Evolutionary conservation across 768 basidiomycete species (phyloP).

Genomic region (Macrocybe gigantea): DNA sequence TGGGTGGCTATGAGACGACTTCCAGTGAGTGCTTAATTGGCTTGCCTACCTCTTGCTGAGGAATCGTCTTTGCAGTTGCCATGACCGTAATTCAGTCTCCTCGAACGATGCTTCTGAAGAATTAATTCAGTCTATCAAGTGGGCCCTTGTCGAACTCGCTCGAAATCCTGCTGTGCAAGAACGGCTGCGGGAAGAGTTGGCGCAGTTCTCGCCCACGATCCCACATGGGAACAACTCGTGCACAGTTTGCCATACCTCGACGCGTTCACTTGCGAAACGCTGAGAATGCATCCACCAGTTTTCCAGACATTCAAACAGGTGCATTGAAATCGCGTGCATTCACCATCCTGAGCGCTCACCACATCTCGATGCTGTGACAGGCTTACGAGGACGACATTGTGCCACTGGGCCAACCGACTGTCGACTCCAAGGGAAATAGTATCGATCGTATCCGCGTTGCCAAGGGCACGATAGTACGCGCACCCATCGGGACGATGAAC

Average conservation of each 20-base stretch:
- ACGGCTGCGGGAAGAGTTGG: slow-evolving; percentile 44
- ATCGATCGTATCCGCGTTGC: slow-evolving; percentile 37
- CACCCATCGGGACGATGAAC: slow-evolving; percentile 45
- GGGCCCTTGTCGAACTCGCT: slow-evolving; percentile 54
- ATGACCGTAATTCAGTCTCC: slow-evolving; percentile 30
- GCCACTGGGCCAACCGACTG: slow-evolving; percentile 46
- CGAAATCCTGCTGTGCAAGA: slow-evolving; percentile 37
- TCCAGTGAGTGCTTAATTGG: slow-evolving; percentile 36
- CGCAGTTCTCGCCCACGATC: slow-evolving; percentile 36
- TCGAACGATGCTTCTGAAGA: not conserved
- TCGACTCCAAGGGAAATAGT: slow-evolving; percentile 30
- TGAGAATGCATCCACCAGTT: slow-evolving; percentile 30
- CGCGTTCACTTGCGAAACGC: slow-evolving; percentile 31
- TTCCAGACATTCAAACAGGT: slow-evolving; percentile 41
- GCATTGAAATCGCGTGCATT: not conserved
- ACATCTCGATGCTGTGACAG: slow-evolving; percentile 17
- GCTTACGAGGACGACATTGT: slow-evolving; percentile 50
- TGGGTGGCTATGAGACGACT: slow-evolving; percentile 49
- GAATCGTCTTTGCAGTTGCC: slow-evolving; percentile 20
- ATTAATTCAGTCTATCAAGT: slow-evolving; percentile 22
- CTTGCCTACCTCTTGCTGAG: too few relatives aligned
- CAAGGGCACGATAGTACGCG: slow-evolving; percentile 38
- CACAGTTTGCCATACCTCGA: slow-evolving; percentile 31
- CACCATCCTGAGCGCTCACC: too few relatives aligned
- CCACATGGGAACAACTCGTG: slow-evolving; percentile 34